Evolutionary conservation across 2,329 filamentous ascomycete genomes (phyloP).

Genomic region (Aspergillus caelatus): DNA sequence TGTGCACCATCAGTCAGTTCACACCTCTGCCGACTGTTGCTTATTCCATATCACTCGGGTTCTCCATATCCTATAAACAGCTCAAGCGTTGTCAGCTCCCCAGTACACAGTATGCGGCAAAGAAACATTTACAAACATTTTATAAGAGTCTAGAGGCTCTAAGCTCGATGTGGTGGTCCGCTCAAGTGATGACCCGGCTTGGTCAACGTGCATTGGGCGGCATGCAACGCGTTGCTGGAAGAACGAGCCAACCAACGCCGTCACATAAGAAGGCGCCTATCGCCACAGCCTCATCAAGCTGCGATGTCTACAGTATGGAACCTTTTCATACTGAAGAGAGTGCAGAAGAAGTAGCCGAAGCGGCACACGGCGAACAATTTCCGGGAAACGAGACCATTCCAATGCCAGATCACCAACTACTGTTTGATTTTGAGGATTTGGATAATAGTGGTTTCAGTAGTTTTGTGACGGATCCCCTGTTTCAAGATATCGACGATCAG

Average conservation of each 20-base stretch:
- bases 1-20: conserved; percentile 5
- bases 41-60: conserved; percentile 20
- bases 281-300: not conserved
- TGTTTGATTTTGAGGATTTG: conserved; percentile 1
- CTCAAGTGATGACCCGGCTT: conserved; percentile 19
- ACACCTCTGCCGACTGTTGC: conserved; percentile 19
- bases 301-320: not conserved
- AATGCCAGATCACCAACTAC: not conserved
- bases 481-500: conserved; percentile 15
- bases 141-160: conserved; percentile 15
- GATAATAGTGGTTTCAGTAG: not conserved
- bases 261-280: not conserved
- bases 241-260: not conserved
- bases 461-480: not conserved
- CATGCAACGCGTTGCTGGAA: conserved; percentile 12
- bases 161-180: conserved; percentile 19
- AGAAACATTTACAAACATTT: conserved; percentile 12
- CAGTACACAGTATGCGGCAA: conserved; percentile 14
- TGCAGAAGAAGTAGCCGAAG: not conserved
- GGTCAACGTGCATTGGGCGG: conserved; percentile 14
- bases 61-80: conserved; percentile 22
- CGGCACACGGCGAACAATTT: not conserved
- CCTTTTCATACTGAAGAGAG: not conserved
- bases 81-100: conserved; percentile 15
- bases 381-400: not conserved